phyloP scores from a whole-genome alignment of 2,329 filamentous ascomycete species.

The Diaporthe sp. region DNA sequence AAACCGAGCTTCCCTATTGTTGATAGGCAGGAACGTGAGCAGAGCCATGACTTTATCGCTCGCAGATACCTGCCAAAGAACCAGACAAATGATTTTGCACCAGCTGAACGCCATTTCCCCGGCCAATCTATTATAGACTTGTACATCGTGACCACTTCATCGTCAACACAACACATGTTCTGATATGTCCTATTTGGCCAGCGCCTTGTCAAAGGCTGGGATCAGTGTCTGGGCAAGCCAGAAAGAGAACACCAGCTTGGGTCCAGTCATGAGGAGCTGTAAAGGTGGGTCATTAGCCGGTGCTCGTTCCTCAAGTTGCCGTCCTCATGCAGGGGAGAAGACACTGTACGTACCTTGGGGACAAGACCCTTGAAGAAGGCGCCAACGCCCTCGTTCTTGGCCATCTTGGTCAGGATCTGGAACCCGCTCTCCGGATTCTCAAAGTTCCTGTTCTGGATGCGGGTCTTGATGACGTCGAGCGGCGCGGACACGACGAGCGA shows the following conservation, averaged over 20 bases:
- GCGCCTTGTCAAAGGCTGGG: constrained; percentile 80
- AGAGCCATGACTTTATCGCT: constrained; percentile 13
- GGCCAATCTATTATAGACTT: constrained; percentile 39
- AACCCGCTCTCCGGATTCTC: constrained; percentile 97
- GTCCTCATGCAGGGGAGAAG: neutral
- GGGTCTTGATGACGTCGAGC: constrained; percentile 97
- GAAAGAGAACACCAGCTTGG: constrained; percentile 99
- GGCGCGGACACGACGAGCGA: constrained; percentile 97
- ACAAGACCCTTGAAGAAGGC: constrained; percentile 98
- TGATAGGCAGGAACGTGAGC: constrained; percentile 15
- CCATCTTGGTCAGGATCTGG: constrained; percentile 92
- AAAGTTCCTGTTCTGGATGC: constrained; percentile 98
- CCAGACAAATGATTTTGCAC: constrained; percentile 16
- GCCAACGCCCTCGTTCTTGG: constrained; percentile 85
- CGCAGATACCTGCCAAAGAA: constrained; percentile 26
- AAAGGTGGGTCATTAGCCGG: constrained; percentile 5
- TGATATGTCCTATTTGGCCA: constrained; percentile 46
- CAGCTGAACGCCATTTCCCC: constrained; percentile 37
- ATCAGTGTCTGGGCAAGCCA: constrained; percentile 99
- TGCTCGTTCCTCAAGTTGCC: neutral
- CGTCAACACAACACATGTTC: neutral
- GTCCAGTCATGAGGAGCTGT: constrained; percentile 95
- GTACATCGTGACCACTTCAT: constrained; percentile 29
- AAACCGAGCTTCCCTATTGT: neutral
- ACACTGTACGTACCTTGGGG: constrained; percentile 75